Base-by-base conservation (phyloP, 495 filamentous ascomycete species). In the Aspergillus sclerotiicarbonarius region DNA sequence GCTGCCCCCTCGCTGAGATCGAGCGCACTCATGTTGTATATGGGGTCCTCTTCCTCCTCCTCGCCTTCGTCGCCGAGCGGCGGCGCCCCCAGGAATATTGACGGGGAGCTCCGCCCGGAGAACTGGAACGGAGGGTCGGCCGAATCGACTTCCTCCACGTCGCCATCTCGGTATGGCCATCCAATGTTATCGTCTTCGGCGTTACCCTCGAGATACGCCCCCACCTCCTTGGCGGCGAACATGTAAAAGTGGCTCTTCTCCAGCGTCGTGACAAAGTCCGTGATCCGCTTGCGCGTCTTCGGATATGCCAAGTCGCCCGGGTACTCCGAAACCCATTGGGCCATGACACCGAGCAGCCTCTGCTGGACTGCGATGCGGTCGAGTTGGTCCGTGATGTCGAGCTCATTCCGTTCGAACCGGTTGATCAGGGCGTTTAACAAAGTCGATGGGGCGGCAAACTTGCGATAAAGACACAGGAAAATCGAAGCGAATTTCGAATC, bases 381-480 rank as follows among this genome's bases (percentile, higher is more conserved):
- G 15, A 96, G 78, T 43, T 82, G 76, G 45, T 82, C 77, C 7
- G 78, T 78, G 52, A 81, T 85, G 62, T 88, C 82, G 18, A 78
- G 76, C 64, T 84, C 82, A 33, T 87, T 78, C 31, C 77, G 77
- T 48, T 93, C 87, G 60, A 96, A 89, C 8, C 90, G 87, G 54
- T 76, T 73, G 25, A 92, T 74, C 59, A 98, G 85, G 15, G 87
- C 83, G 37, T 81, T 80, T 37, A 98, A 80, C 3, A 98, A 80
- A 39, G 87, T 80, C 13, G 79, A 78, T 0, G 94, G 94, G 4
- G 93, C 81, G 5, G 91, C 89, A 58, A 98, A 97, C 72, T 92
- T 96, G 52, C 94, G 88, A 68, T 96, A 97, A n/a, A 98, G 80
- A 57, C 92, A 95, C 18, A 98, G 76, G 65, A 98, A 98, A 8